Evolutionary conservation across 2,329 filamentous ascomycete species (phyloP).

Genomic region (Aschersonia sp.): DNA sequence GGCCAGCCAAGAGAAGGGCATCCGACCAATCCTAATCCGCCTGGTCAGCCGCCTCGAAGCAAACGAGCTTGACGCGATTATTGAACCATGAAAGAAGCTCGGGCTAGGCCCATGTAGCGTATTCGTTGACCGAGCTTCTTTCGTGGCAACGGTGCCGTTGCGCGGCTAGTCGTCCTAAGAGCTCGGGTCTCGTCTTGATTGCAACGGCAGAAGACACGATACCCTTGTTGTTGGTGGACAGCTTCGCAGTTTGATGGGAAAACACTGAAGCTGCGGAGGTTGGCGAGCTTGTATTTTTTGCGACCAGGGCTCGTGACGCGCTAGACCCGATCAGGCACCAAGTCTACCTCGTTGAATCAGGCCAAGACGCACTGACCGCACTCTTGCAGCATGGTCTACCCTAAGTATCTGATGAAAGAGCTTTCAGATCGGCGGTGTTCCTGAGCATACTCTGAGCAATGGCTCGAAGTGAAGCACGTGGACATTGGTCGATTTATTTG

Average conservation of each 20-base stretch:
- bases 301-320: constrained; percentile 6
- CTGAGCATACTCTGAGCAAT: no score
- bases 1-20: not conserved
- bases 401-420: no score
- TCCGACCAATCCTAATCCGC: not conserved
- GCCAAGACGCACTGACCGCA: no score
- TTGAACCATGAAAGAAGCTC: constrained; percentile 2
- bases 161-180: no score
- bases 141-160: no score
- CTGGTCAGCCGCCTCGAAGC: not conserved
- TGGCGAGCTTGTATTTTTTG: constrained; percentile 5
- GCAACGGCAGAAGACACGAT: not conserved
- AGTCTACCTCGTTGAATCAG: constrained; percentile 6
- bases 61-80: constrained; percentile 3
- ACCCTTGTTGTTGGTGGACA: not conserved
- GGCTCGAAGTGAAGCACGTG: no score
- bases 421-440: no score
- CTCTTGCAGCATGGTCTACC: no score
- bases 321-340: constrained; percentile 19
- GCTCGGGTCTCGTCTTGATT: no score
- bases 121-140: not conserved
- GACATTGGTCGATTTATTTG: no score
- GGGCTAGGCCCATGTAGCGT: not conserved
- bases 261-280: constrained; percentile 1
- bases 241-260: not conserved